A percentile compares a stretch with the other conserved stretches of the same genome.
phyloP scores from a whole-genome alignment of 2,329 filamentous ascomycete genomes.

The Phialocephala sp. region DNA sequence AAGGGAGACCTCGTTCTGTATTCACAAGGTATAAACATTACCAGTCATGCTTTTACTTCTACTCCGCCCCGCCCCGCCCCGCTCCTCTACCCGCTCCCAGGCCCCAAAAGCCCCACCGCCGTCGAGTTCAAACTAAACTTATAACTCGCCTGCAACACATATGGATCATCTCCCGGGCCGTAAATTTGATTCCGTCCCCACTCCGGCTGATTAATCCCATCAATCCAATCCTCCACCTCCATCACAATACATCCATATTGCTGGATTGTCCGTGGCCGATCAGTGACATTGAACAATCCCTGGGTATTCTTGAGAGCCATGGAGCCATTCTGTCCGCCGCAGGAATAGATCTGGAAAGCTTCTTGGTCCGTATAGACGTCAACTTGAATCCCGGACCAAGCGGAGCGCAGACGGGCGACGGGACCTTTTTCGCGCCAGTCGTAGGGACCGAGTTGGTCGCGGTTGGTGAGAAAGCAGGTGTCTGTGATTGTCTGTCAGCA shows the following conservation, averaged over 20 bases:
- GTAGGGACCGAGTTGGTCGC: conserved; percentile 59
- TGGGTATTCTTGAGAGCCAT: conserved; percentile 73
- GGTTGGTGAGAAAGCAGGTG: conserved; percentile 73
- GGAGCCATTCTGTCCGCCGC: conserved; percentile 75
- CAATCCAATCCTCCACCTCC: conserved; percentile 93
- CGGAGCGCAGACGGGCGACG: conserved; percentile 70
- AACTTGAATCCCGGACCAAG: conserved; percentile 82
- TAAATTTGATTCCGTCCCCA: conserved; percentile 78
- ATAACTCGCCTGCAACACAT: conserved; percentile 67
- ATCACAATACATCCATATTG: conserved; percentile 87
- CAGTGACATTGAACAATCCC: conserved; percentile 60
- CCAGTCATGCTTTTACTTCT: background rate
- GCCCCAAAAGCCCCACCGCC: conserved; percentile 29
- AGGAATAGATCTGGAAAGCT: conserved; percentile 88
- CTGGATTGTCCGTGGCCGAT: conserved; percentile 66
- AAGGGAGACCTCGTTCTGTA: too few species aligned
- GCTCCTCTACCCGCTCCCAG: conserved; percentile 28
- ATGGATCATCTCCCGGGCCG: conserved; percentile 63
- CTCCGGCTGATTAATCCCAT: conserved; percentile 88
- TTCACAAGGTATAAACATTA: too few species aligned
- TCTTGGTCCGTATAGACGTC: conserved; percentile 85
- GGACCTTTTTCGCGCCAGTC: conserved; percentile 67
- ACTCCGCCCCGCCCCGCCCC: background rate
- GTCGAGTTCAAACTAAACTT: conserved; percentile 50
- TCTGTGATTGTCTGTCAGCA: conserved; percentile 47